These are phyloP conservation scores for Xylariaceae sp. DNA, from an alignment of 2,329 filamentous ascomycete genomes.

Conservation along the genomic window DNA sequence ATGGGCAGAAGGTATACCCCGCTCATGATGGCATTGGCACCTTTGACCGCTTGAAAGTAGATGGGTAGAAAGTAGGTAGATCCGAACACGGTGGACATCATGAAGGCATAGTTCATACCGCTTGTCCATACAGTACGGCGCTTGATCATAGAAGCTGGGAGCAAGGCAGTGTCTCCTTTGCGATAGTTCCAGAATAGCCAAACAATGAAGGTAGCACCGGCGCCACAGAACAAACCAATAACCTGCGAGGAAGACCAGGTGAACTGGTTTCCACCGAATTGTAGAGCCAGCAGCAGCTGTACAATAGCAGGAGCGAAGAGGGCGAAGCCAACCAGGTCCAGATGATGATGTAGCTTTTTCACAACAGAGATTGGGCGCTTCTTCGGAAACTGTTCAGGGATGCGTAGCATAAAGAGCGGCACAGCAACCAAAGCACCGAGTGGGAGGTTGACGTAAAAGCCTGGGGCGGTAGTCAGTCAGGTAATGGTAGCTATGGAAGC, in stretches of 20 bases:
- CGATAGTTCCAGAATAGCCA: conserved; percentile 19
- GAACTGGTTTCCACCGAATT: conserved; percentile 26
- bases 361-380: too few relatives aligned
- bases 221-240: conserved; percentile 18
- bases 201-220: conserved; percentile 10
- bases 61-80: conserved; percentile 10
- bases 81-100: conserved; percentile 13
- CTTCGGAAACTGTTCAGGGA: too few relatives aligned
- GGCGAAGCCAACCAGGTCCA: conserved; percentile 13
- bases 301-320: conserved; percentile 26
- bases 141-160: conserved; percentile 13
- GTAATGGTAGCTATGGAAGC: too few relatives aligned
- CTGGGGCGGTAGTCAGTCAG: too few relatives aligned
- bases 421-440: too few relatives aligned
- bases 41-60: conserved; percentile 21
- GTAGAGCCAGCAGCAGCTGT: conserved; percentile 26
- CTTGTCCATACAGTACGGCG: conserved; percentile 9
- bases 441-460: too few relatives aligned
- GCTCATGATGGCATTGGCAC: conserved; percentile 12
- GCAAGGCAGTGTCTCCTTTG: conserved; percentile 16
- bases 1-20: conserved; percentile 21
- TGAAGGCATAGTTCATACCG: conserved; percentile 13
- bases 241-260: conserved; percentile 22
- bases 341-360: conserved; percentile 11
- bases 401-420: too few relatives aligned